A percentile compares a stretch with the other conserved stretches of the same genome.
phyloP scores from a whole-genome alignment of 257 asterid species.

The Dorcoceras hygrometricum region DNA sequence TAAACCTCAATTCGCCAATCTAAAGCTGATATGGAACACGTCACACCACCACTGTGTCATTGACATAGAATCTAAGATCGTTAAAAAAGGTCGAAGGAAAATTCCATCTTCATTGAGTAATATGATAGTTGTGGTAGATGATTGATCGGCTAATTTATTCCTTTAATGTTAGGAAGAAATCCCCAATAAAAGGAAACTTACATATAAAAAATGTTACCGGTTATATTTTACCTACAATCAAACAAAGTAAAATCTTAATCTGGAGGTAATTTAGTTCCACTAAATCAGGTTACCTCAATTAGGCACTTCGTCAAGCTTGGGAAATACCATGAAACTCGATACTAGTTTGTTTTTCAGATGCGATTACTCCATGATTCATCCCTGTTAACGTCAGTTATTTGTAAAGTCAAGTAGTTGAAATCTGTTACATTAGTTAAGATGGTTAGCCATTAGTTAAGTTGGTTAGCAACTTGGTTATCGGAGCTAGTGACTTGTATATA shows the following conservation, averaged over 20 bases:
- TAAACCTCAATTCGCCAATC: no score
- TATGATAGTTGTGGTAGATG: not conserved
- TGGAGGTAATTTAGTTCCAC: not conserved
- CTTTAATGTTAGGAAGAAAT: not conserved
- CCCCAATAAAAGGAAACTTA: not conserved
- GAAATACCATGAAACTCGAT: not conserved
- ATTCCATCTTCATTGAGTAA: no score
- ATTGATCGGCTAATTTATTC: not conserved
- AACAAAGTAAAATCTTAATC: not conserved
- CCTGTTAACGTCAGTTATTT: no score
- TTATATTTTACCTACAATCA: not conserved
- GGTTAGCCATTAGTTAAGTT: no score
- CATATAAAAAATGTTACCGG: not conserved
- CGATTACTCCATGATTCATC: not conserved
- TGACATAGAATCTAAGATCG: not conserved
- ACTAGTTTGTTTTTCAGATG: not conserved
- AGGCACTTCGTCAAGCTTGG: not conserved
- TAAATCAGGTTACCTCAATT: not conserved
- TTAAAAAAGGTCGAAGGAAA: no score
- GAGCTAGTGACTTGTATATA: no score
- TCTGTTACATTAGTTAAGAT: no score
- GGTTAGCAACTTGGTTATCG: no score
- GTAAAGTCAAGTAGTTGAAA: no score
- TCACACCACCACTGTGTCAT: not conserved
- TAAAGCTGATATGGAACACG: not conserved